Percentiles rank a stretch among this genome's conserved stretches.
Conservation (phyloP, 2,329 filamentous ascomycete species). For the Aspergillus sp. region DNA sequence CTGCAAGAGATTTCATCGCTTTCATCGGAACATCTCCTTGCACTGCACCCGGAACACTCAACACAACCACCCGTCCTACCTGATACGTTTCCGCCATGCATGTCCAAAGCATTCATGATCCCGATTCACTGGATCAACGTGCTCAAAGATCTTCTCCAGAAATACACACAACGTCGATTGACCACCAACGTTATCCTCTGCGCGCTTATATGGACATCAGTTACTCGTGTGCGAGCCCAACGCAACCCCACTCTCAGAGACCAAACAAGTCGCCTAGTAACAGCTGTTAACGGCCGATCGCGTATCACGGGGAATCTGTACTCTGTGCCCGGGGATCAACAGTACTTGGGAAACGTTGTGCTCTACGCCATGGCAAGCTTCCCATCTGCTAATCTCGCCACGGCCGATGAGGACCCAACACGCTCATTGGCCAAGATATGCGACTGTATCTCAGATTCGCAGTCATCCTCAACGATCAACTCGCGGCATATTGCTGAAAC, state of each 20-base stretch:
- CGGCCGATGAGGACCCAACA: background rate
- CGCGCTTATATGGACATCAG: conserved; percentile 17
- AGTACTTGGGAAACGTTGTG: conserved; percentile 7
- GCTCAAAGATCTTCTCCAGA: background rate
- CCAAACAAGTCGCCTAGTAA: background rate
- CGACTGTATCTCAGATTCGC: background rate
- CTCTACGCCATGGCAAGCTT: background rate
- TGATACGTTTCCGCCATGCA: background rate
- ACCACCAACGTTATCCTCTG: conserved; percentile 13
- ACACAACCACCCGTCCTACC: conserved; percentile 1
- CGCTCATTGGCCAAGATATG: conserved; percentile 1
- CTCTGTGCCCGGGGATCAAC: background rate
- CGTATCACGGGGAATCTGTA: background rate
- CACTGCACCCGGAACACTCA: conserved; percentile 11
- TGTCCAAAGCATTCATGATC: conserved; percentile 7
- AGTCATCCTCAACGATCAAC: background rate
- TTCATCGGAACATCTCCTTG: background rate
- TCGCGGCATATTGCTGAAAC: conserved; percentile 10
- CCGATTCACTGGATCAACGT: background rate
- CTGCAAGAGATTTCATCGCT: background rate
- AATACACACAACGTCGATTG: background rate
- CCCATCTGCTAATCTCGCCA: background rate
- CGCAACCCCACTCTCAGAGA: background rate
- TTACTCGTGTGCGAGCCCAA: conserved; percentile 11
- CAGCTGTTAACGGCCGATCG: conserved; percentile 7